A percentile compares a stretch with the other conserved stretches of the same genome.
Evolutionary conservation across 345 rosid genomes (phyloP).

Genomic region (Trapa incisa): DNA sequence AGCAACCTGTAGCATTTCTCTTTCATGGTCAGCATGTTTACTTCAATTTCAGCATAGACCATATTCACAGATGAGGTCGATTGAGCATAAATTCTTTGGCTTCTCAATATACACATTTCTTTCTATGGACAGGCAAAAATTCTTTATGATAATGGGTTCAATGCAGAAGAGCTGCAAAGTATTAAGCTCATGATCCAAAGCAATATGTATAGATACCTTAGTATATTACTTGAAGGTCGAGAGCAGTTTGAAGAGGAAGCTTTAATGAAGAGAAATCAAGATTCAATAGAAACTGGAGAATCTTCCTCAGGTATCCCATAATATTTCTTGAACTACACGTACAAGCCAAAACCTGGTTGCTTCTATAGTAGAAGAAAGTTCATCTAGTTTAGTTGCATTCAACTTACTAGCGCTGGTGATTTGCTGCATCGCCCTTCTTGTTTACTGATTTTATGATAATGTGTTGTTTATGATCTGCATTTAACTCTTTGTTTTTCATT

Average conservation of each 20-base stretch:
- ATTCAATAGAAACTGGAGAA: conserved; percentile 14
- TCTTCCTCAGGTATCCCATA: conserved; percentile 24
- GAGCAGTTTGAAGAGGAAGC: conserved; percentile 55
- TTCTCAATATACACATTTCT: not conserved
- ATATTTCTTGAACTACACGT: not conserved
- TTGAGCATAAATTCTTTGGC: not conserved
- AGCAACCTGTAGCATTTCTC: not conserved
- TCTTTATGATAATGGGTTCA: conserved; percentile 40
- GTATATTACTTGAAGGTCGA: conserved; percentile 53
- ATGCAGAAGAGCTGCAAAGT: conserved; percentile 38
- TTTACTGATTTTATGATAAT: too few species aligned
- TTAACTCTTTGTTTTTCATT: not conserved
- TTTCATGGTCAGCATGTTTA: not conserved
- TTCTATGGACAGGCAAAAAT: conserved; percentile 32
- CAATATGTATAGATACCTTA: conserved; percentile 52
- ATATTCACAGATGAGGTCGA: not conserved
- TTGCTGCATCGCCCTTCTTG: too few species aligned
- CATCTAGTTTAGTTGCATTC: not conserved
- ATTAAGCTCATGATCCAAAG: conserved; percentile 61
- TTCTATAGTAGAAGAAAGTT: not conserved
- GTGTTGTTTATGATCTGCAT: not conserved
- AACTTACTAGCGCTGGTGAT: too few species aligned
- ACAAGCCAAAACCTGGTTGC: not conserved
- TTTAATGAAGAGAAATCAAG: conserved; percentile 14
- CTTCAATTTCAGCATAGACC: not conserved